Evolutionary conservation across 2,329 filamentous ascomycete genomes (phyloP).

Genomic region (Xylariaceae sp.): DNA sequence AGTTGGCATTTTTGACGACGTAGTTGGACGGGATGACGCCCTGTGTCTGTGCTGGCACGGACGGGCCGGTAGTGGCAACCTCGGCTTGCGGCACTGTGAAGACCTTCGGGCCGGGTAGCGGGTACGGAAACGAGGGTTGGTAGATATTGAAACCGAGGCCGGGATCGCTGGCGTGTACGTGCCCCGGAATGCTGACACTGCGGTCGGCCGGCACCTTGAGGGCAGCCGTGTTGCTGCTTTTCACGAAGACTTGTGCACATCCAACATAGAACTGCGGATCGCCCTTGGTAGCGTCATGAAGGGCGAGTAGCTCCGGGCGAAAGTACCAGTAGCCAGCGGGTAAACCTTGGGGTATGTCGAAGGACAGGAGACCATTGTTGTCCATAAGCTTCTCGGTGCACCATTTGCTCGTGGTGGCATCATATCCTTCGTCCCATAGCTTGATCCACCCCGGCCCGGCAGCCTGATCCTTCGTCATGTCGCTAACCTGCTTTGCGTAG

Average conservation of each 20-base stretch:
- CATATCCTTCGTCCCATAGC: conserved; percentile 67
- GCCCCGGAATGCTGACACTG: conserved; percentile 62
- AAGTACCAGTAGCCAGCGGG: conserved; percentile 66
- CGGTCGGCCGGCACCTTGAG: conserved; percentile 45
- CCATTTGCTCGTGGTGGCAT: conserved; percentile 54
- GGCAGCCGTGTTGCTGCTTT: conserved; percentile 42
- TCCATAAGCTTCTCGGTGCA: conserved; percentile 66
- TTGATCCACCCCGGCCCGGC: conserved; percentile 72
- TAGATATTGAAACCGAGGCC: conserved; percentile 65
- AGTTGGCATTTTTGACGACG: conserved; percentile 65
- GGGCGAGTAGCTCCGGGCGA: conserved; percentile 64
- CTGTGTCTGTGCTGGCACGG: conserved; percentile 28
- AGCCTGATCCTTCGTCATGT: conserved; percentile 50
- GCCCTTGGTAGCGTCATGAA: conserved; percentile 56
- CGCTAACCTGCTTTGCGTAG: conserved; percentile 66
- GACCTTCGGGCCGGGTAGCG: conserved; percentile 53
- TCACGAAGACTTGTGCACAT: conserved; percentile 66
- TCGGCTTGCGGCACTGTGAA: conserved; percentile 40
- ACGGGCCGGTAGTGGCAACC: conserved; percentile 1
- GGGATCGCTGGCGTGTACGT: conserved; percentile 51
- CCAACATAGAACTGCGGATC: conserved; percentile 71
- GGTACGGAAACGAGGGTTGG: conserved; percentile 51
- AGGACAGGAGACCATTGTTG: conserved; percentile 59
- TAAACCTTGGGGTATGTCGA: conserved; percentile 58
- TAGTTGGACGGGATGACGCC: conserved; percentile 52